Evolutionary conservation across 345 rosid species (phyloP), one percentile per base, ranked within the genome.

Genomic region (Isatis tinctoria): DNA sequence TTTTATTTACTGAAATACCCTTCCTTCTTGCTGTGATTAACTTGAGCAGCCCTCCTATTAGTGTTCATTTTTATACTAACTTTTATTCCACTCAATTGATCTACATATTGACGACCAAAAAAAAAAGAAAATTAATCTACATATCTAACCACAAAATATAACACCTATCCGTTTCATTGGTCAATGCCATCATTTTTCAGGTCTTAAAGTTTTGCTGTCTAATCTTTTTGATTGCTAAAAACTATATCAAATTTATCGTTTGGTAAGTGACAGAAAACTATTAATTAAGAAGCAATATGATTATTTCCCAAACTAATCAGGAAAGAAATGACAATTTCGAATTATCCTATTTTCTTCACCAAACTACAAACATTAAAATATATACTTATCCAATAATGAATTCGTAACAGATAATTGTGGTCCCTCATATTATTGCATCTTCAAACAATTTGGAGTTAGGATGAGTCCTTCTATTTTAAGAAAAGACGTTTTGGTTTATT

Each of bases 1-100:
- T 41, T 39, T 48, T 47, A 67, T 36, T 59, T 75, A 75, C 74
- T 33, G 30, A 32, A 48, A 33, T 35, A 18, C 10, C 70, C 65
- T 75, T 52, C 1, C 17, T 52, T 66, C 14, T 36, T 27, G 24
- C 39, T 60, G 24, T 62, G 67, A 62, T 62, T 62, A 27, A 41
- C 67, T 43, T 62, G 41, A 41, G 51, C 52, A 37, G 16, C n/a
- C 30, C 32, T 36, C 32, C 1, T 33, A 32, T 33, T 33, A 5
- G n/a, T 33, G 26, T 26, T 60, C 30, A 18, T 6, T 37, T 53
- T 72, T 30, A 17, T 59, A 39, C 60, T 22, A n/a, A n/a, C 12
- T 44, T 59, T 10, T 60, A 12, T 70, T 60, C 27, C 22, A 60
- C 30, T 39, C 28, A 53, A 68, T 53, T 63, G 13, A 65, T 35